Evolutionary conservation across 108 stramenopile species (phyloP), one percentile per base, ranked within the genome.

Genomic region (Mayamaea pseudoterrestris): DNA sequence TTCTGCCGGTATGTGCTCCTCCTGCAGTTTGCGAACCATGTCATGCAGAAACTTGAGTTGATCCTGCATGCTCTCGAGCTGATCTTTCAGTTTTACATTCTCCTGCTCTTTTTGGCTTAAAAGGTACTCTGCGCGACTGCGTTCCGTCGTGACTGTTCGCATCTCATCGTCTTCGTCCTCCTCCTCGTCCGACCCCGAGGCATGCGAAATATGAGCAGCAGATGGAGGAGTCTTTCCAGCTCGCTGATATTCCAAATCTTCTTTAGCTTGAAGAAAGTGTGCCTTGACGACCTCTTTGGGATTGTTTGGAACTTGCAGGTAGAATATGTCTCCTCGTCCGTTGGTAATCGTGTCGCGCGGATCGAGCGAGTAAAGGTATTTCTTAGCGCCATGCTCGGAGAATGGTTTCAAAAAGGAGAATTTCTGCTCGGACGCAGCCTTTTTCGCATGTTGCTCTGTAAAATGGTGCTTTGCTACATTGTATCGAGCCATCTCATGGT

Each of bases 391-490:
- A n/a, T 54, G 55, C 46, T 45, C 45, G 16, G 35, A 21, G 16
- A 72, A 44, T 0, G 60, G 70, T 34, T 65, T 51, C 39, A 50
- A 46, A 50, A 66, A 72, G 23, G 66, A 61, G 53, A 49, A 72
- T 22, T 44, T 65, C 44, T 4, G 70, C 40, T 72, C 60, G 1
- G 9, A 17, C 12, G 47, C 26, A 30, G 58, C 65, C 14, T 58
- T 49, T 29, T 57, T 56, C 30, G 65, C 61, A 5, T 61, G 44
- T 26, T 41, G 31, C 35, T 65, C 64, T 20, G 70, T 72, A 30
- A 43, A 72, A 41, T 72, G 70, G 50, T 72, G 70, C 0, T 61
- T 36, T 5, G 70, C 70, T 14, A 72, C 57, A 35, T 65, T 59
- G 44, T 65, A 72, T 16, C 67, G 55, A n/a, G n/a, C n/a, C n/a